Base-by-base conservation (phyloP, 1,284 basidiomycete genomes). In the Hymenochaete sp. region DNA sequence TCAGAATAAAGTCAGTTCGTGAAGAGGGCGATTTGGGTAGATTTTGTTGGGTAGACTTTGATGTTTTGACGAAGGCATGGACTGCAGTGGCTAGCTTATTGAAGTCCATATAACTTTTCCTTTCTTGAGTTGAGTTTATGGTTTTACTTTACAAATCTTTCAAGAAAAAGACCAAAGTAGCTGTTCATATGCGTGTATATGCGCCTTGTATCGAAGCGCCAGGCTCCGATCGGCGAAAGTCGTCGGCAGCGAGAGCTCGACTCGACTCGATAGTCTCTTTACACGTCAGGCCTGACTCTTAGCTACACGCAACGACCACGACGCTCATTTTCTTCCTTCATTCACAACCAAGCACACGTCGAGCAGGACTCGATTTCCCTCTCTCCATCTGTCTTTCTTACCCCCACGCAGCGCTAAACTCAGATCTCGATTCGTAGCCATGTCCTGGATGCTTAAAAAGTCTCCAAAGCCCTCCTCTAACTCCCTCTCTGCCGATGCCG, bases 361-460 rank as follows among this genome's bases (percentile, higher is more conserved):
- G 37, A 47, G 45, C 45, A 42, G 41, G 47, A 21, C 42, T 49
- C 47, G 42, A 38, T 19, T 16, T 13, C 14, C 22, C 19, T 44
- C 24, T 19, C 25, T 36, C 14, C 32, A n/a, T 6, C 32, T 8
- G 14, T 31, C 9, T 9, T 31, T 10, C 28, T 10, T 9, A 31
- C 9, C 28, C 9, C 28, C 28, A 31, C 28, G 14, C 28, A 31
- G 9, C 28, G 9, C 9, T 14, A 8, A n/a, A 25, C 35, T 2
- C 22, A 24, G 25, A 25, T 29, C 24, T 4, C 27, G 6, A 27
- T n/a, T 21, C 18, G n/a, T 24, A 6, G 47, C 22, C 21, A 50
- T 50, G 45, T 50, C 49, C 21, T 50, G 49, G 49, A 50, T 47
- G 37, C 39, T 50, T 13, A 50, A 44, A 31, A 50, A 44, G 35